Conservation (phyloP, 1,139 yeast species). For the Pichia sp. region DNA sequence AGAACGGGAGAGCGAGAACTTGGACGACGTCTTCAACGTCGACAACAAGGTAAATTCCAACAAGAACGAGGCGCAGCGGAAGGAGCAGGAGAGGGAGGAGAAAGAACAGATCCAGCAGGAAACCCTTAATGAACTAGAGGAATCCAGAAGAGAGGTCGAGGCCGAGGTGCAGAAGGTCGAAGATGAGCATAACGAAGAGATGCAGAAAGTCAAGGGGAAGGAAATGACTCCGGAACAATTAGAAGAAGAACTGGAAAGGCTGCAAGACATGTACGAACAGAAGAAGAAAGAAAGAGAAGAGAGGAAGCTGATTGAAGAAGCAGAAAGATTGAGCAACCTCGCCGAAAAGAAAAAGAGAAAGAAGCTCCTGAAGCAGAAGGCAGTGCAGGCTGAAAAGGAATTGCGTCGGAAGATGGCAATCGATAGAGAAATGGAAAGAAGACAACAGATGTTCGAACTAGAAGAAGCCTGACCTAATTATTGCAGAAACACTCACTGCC, state of each 20-base stretch:
- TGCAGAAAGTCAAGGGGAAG: constrained; percentile 8
- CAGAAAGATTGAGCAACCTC: constrained; percentile 20
- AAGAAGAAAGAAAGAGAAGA: constrained; percentile 8
- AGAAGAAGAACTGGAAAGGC: constrained; percentile 20
- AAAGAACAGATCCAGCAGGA: background rate
- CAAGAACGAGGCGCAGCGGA: constrained; percentile 11
- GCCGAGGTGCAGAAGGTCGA: constrained; percentile 9
- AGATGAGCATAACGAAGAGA: constrained; percentile 14
- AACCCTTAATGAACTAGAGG: constrained; percentile 1
- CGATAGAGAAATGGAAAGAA: constrained; percentile 25
- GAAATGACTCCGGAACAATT: constrained; percentile 10
- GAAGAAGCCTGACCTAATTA: background rate
- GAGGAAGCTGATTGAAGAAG: constrained; percentile 18
- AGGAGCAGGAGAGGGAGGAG: background rate
- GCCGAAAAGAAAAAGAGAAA: constrained; percentile 22
- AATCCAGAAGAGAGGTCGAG: constrained; percentile 12
- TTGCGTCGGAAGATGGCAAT: constrained; percentile 22
- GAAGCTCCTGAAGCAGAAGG: constrained; percentile 19
- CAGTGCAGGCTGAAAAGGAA: constrained; percentile 18
- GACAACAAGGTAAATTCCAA: constrained; percentile 4
- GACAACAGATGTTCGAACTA: constrained; percentile 13
- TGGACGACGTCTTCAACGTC: constrained; percentile 2
- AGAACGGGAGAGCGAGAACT: constrained; percentile 11
- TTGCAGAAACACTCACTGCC: background rate
- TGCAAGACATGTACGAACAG: constrained; percentile 2